phyloP scores from a whole-genome alignment of 2,329 filamentous ascomycete genomes.

The Colletotrichum falcatum region DNA sequence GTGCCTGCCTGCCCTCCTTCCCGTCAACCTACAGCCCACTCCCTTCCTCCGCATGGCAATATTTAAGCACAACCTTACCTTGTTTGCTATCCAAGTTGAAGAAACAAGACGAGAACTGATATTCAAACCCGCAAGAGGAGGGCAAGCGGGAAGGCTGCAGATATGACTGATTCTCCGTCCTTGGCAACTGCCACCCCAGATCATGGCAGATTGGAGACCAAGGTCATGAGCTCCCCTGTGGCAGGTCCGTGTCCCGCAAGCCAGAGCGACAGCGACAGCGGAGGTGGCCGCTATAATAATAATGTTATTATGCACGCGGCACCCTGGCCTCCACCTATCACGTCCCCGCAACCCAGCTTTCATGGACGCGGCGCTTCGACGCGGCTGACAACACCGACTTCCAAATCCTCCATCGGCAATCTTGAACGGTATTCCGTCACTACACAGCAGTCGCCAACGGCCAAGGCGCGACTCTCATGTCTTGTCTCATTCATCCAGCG shows the following conservation, averaged over 20 bases:
- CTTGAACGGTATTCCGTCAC: conserved; percentile 19
- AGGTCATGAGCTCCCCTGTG: background rate
- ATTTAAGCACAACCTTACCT: background rate
- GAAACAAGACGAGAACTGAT: background rate
- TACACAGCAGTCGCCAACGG: conserved; percentile 37
- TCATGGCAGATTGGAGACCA: background rate
- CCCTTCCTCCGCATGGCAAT: background rate
- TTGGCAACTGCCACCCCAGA: background rate
- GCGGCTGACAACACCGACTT: conserved; percentile 1
- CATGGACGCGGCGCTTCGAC: conserved; percentile 22
- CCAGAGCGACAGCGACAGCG: background rate
- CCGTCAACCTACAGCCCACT: background rate
- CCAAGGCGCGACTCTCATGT: conserved; percentile 14
- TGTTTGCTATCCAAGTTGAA: background rate
- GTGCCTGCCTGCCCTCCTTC: background rate
- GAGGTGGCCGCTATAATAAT: background rate
- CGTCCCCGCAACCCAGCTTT: background rate
- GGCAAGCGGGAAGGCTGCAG: background rate
- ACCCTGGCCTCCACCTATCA: background rate
- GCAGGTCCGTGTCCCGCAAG: background rate
- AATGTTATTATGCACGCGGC: conserved; percentile 23
- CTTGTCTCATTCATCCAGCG: conserved; percentile 18
- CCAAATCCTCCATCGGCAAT: conserved; percentile 19
- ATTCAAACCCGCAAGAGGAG: background rate
- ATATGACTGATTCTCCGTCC: background rate